phyloP scores from a whole-genome alignment of 805 yeast genomes.

The Ogataea wickerhamii region DNA sequence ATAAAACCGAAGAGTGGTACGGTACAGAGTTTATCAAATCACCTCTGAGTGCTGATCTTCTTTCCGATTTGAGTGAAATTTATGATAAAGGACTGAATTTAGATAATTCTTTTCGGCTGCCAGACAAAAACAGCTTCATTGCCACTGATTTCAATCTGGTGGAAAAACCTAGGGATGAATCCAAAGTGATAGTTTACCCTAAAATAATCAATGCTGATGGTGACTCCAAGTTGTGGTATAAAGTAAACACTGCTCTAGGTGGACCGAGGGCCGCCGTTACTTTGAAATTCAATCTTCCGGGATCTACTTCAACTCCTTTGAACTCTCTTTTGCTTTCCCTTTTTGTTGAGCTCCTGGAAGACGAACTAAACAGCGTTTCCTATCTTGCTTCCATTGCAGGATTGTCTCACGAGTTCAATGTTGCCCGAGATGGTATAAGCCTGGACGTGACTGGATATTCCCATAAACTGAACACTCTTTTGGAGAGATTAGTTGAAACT shows the following conservation, averaged over 20 bases:
- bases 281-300: constrained; percentile 62
- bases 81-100: constrained; percentile 33
- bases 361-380: constrained; percentile 67
- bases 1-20: constrained; percentile 73
- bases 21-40: constrained; percentile 71
- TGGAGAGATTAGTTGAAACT: constrained; percentile 56
- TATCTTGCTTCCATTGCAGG: constrained; percentile 88
- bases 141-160: constrained; percentile 71
- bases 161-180: constrained; percentile 36
- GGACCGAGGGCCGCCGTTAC: constrained; percentile 81
- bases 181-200: constrained; percentile 47
- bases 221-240: constrained; percentile 71
- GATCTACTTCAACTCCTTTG: constrained; percentile 54
- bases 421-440: constrained; percentile 67
- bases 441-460: constrained; percentile 75
- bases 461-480: constrained; percentile 66
- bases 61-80: constrained; percentile 32
- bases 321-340: constrained; percentile 57
- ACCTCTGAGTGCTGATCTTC: constrained; percentile 40
- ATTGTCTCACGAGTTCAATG: constrained; percentile 51
- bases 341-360: constrained; percentile 68
- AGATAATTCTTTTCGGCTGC: constrained; percentile 41
- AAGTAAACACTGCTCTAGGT: constrained; percentile 83
- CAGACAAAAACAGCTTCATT: constrained; percentile 73
- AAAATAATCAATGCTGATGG: constrained; percentile 50